Evolutionary conservation across 306 rosid genomes (phyloP), one percentile per base, ranked within the genome.

Genomic region (Quercus aquifolioides): DNA sequence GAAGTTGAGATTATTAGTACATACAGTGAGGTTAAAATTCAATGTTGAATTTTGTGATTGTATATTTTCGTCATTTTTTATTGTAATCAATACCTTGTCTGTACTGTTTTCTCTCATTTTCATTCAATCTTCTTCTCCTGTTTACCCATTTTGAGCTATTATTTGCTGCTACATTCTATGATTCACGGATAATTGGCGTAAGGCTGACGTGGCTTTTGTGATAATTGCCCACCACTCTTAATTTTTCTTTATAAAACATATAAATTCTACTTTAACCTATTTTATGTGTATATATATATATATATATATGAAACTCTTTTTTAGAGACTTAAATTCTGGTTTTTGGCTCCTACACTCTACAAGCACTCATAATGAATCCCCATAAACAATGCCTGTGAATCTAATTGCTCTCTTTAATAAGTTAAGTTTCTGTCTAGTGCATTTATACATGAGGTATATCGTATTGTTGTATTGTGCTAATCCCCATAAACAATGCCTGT

Each of bases 341-440:
- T 10, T 0, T 38, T 38, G 0, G 0, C 0, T 2, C 10, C 1
- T 10, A 38, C 11, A 38, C 0, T 8, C 0, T 0, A 38, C 46
- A 7, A 38, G 0, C 46, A 38, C 46, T 38, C 8, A 38, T 38
- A 38, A 38, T 7, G 4, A 12, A 49, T 49, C 54, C 1, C 4
- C 54, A 49, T 49, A 49, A 49, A 13, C 0, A 49, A 12, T 12
- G 54, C 5, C 1, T 49, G 0, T 12, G 54, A 12, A 12, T 49
- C 54, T 49, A 49, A 49, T 49, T 11, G 5, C 17, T 49, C 54
- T 49, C 54, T 49, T 49, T 7, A 41, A 41, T 8, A 12, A 3
- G 12, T 41, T 41, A 41, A 41, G 11, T 41, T 41, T 41, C 0
- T 2, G 1, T 8, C 46, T 8, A 41, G 3, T 41, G 2, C 46